These are phyloP conservation scores for Sporothrix euskadiensis DNA, from an alignment of 2,329 filamentous ascomycete genomes.

Conservation along the genomic window DNA sequence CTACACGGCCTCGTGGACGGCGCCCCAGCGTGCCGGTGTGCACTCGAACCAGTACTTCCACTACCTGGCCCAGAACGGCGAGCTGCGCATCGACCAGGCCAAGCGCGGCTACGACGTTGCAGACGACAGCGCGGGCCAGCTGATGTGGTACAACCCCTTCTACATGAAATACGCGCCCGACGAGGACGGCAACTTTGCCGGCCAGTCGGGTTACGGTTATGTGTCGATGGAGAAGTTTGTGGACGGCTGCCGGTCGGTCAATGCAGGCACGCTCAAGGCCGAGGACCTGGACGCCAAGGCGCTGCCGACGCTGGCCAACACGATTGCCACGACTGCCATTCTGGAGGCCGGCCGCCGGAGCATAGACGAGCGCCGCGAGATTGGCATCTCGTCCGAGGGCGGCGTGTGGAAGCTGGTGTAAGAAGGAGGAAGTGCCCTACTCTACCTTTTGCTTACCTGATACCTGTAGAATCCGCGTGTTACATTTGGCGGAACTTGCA, in stretches of 20 bases:
- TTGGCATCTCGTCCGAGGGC: slow-evolving; percentile 69
- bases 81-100: slow-evolving; percentile 88
- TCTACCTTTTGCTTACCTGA: neutral
- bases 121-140: slow-evolving; percentile 68
- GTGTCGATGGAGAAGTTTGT: slow-evolving; percentile 96
- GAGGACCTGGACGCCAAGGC: slow-evolving; percentile 77
- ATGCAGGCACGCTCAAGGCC: slow-evolving; percentile 69
- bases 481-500: neutral
- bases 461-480: neutral
- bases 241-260: slow-evolving; percentile 77
- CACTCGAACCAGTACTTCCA: slow-evolving; percentile 98
- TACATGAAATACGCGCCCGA: slow-evolving; percentile 95
- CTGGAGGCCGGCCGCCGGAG: slow-evolving; percentile 82
- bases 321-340: slow-evolving; percentile 87
- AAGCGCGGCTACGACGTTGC: slow-evolving; percentile 90
- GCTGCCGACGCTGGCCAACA: slow-evolving; percentile 83
- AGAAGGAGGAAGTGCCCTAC: neutral
- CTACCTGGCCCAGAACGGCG: slow-evolving; percentile 80
- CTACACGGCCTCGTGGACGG: slow-evolving; percentile 93
- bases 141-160: slow-evolving; percentile 91
- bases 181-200: slow-evolving; percentile 90
- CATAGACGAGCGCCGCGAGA: slow-evolving; percentile 76
- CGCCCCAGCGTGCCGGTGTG: slow-evolving; percentile 88
- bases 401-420: slow-evolving; percentile 67
- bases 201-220: slow-evolving; percentile 90